Percentiles rank a stretch among this genome's conserved stretches.
Conservation (phyloP, 192 early-diverging fungal species). For the Coemansia sp. region DNA sequence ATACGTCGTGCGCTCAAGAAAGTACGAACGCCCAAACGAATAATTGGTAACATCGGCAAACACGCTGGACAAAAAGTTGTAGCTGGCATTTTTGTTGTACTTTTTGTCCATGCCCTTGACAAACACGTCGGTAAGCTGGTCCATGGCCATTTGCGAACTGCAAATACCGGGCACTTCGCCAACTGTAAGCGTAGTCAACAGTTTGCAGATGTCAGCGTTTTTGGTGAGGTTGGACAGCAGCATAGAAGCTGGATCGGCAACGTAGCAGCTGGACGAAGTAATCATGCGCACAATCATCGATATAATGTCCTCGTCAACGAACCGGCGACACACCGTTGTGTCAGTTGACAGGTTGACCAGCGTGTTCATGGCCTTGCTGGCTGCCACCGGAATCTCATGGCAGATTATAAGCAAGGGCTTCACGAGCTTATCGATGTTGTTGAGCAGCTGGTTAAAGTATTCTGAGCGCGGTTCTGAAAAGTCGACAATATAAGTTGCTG, state of each 20-base stretch:
- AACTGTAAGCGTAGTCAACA: constrained; percentile 67
- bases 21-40: constrained; percentile 66
- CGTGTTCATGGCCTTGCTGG: constrained; percentile 77
- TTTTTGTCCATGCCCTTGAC: constrained; percentile 72
- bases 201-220: constrained; percentile 64
- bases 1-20: constrained; percentile 63
- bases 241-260: constrained; percentile 82
- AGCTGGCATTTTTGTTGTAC: constrained; percentile 81
- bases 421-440: constrained; percentile 60
- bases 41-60: constrained; percentile 85
- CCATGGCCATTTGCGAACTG: constrained; percentile 61
- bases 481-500: constrained; percentile 71
- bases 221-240: constrained; percentile 93
- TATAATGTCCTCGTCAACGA: constrained; percentile 73
- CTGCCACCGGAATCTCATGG: constrained; percentile 71
- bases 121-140: constrained; percentile 88
- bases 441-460: constrained; percentile 61
- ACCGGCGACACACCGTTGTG: constrained; percentile 55
- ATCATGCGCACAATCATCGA: constrained; percentile 68
- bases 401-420: constrained; percentile 67
- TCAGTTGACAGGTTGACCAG: constrained; percentile 86
- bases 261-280: constrained; percentile 62
- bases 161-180: constrained; percentile 36
- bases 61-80: constrained; percentile 84
- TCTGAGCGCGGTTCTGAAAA: constrained; percentile 64